Evolutionary conservation across 352 stramenopile genomes (phyloP).

Genomic region (Globisporangium iwayamae): DNA sequence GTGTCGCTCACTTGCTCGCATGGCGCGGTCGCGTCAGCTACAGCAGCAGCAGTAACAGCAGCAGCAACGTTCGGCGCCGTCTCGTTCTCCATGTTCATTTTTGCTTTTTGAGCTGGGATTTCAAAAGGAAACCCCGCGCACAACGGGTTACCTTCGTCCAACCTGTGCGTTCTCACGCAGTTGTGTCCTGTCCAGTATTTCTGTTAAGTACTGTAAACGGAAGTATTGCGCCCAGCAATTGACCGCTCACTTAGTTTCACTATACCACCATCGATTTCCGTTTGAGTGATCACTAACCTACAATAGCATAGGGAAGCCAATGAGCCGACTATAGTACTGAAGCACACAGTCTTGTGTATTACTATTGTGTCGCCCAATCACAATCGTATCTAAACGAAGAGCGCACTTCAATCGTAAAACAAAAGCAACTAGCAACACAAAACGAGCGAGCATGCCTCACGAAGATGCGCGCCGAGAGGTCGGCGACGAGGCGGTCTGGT

Average conservation of each 20-base stretch:
- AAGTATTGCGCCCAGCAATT: too few relatives aligned
- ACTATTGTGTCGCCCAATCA: too few relatives aligned
- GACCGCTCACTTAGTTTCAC: too few relatives aligned
- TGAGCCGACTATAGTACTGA: not conserved
- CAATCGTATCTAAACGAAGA: not conserved
- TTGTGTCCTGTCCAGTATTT: constrained; percentile 15
- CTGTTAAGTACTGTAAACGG: not conserved
- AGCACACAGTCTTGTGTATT: too few relatives aligned
- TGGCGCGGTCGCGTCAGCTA: not conserved
- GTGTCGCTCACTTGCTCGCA: not conserved
- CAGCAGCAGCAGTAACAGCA: not conserved
- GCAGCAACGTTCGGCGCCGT: not conserved
- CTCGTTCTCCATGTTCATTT: constrained; percentile 6
- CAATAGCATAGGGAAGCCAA: not conserved
- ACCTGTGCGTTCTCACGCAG: not conserved
- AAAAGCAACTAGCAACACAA: not conserved
- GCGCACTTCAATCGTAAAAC: not conserved
- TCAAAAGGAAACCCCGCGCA: constrained; percentile 9
- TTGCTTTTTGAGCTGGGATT: constrained; percentile 4
- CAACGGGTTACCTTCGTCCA: constrained; percentile 1
- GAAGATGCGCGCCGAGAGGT: constrained; percentile 51
- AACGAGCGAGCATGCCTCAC: not conserved
- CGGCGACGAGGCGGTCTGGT: constrained; percentile 92
- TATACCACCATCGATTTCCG: too few relatives aligned
- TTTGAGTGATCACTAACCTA: too few relatives aligned